Base-by-base conservation (phyloP, 106 monocot genomes). In the Chionographis japonica region DNA sequence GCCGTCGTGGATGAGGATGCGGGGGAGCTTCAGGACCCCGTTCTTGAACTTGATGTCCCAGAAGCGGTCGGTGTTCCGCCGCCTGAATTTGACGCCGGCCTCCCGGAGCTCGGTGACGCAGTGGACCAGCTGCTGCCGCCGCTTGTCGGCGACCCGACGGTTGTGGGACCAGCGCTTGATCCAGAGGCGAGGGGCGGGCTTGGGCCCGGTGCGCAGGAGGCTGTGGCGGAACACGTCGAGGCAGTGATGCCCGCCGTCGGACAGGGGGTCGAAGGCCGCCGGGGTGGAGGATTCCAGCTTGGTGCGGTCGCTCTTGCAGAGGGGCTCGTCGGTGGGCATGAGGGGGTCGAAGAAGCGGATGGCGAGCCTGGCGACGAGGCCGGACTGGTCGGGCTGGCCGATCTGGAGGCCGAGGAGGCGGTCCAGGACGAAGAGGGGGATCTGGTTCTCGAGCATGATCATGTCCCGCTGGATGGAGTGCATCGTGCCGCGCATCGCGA, bases 381-480 rank as follows among this genome's bases (percentile, higher is more conserved):
- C 79, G 11, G 68, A 56, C 59, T 71, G 77, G 39, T 81, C 80
- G 6, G 81, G 81, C 38, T 46, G 27, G 50, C 67, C 63, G 43
- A 76, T 35, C 59, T 94, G 94, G 68, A 87, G 54, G 13, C 75
- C 75, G 61, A 87, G 65, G 6, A 94, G 74, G 9, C 69, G 67
- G 61, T 87, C 87, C 62, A 94, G 86, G 42, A 94, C 63, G 73
- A 94, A 94, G 52, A 94, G 75, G 4, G 94, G 94, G 43, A 94
- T 68, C 69, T 94, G 90, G 61, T 94, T 94, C 74, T 94, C 94
- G 10, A 90, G 78, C 87, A 90, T 82, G 70, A 94, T 85, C 87
- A 90, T 90, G 68, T 94, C 94, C 15, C 81, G 78, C 67, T 86
- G 87, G 8, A 87, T 49, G 17, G 76, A 54, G 77, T 90, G 94